Base-by-base conservation (phyloP, 345 rosid species). In the Excoecaria cochinchinensis region DNA sequence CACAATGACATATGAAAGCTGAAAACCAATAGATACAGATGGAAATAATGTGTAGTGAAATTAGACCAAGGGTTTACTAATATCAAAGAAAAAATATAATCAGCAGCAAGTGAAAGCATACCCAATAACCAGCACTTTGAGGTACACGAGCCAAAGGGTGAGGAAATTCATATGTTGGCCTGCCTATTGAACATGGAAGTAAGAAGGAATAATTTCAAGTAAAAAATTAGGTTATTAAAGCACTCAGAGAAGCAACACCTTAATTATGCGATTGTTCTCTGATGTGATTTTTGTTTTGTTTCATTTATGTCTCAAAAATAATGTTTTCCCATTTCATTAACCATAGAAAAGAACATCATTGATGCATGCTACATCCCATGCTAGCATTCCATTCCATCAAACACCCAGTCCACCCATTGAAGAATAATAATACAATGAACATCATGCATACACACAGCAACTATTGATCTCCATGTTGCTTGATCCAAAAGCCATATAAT, bases 121-220 rank as follows among this genome's bases (percentile, higher is more conserved):
- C 99, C 98, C 99, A 93, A 80, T 95, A 81, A 58, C 94, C 99
- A 86, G 99, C 97, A 74, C 89, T 88, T 74, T 93, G 97, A 68
- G 97, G 88, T 65, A 93, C 99, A 70, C 98, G 97, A n/a, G 97
- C 98, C 75, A 95, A 85, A 36, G 99, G 99, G 74, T 95, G 98
- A 78, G 98, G 94, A 81, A 95, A 95, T 83, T 93, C 99, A 83
- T 84, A 83, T 46, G 99, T 95, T 42, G 99, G 99, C 97, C 99
- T 95, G 99, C 87, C 94, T 87, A 95, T 82, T 72, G 77, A 83
- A 78, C 75, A 84, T 74, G 65, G 86, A 83, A 81, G 86, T 93
- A 78, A 90, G 94, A 74, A 77, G 78, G 65, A 68, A 86, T 60
- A 73, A 66, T 72, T 77, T 60, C 62, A 47, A 71, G 78, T 55